Evolutionary conservation across 345 rosid genomes (phyloP).

Genomic region (Eucalyptus cloeziana): DNA sequence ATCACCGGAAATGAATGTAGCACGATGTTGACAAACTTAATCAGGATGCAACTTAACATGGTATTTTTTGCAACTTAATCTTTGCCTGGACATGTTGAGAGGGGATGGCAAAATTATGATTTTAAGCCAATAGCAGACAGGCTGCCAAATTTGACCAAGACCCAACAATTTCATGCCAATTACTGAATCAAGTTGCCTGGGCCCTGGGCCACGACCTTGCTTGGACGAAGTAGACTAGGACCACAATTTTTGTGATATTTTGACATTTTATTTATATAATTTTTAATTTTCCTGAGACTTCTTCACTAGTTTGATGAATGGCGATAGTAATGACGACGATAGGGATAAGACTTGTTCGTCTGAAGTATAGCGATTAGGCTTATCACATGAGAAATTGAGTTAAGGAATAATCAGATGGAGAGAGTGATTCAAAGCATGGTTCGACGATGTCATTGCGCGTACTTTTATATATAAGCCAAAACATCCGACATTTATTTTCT

Average conservation of each 20-base stretch:
- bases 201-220: background rate
- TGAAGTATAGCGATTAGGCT: background rate
- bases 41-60: no score
- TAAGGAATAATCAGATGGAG: background rate
- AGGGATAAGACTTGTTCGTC: background rate
- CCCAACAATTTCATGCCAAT: background rate
- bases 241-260: background rate
- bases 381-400: background rate
- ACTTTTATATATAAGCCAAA: background rate
- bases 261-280: fast-evolving
- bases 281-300: background rate
- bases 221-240: background rate
- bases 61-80: background rate
- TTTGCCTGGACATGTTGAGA: background rate
- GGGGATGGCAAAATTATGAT: background rate
- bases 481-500: background rate
- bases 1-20: background rate
- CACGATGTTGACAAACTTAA: background rate
- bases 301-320: background rate
- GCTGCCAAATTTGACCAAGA: background rate
- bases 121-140: background rate
- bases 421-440: background rate
- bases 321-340: fast-evolving
- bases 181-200: background rate
- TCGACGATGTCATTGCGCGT: fast-evolving